Evolutionary conservation across 2,329 filamentous ascomycete genomes (phyloP).

Genomic region (Sporothrix curviconia): DNA sequence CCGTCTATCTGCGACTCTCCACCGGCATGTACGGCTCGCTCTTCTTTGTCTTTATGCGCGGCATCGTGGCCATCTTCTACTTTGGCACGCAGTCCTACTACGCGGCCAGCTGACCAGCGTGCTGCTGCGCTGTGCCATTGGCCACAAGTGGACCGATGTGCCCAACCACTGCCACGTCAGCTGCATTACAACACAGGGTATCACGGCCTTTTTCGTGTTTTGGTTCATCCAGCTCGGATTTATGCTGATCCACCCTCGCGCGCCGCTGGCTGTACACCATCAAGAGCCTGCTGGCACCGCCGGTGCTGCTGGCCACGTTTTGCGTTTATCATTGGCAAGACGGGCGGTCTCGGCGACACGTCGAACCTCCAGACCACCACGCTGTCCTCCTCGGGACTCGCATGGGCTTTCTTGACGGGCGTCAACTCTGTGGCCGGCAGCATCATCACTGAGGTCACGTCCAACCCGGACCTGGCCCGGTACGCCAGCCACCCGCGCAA

Average conservation of each 20-base stretch:
- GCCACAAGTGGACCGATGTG: conserved; percentile 15
- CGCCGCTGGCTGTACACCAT: conserved; percentile 12
- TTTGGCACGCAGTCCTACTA: conserved; percentile 18
- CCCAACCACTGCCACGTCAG: conserved; percentile 28
- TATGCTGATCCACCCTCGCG: conserved; percentile 26
- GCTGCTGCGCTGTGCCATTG: conserved; percentile 16
- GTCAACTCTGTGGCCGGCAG: conserved; percentile 28
- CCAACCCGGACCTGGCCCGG: conserved; percentile 12
- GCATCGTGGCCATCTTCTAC: conserved; percentile 19
- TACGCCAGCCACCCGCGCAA: conserved; percentile 26
- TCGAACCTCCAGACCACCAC: conserved; percentile 33
- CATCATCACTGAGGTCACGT: conserved; percentile 13
- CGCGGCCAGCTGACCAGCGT: conserved; percentile 16
- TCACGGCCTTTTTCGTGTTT: conserved; percentile 33
- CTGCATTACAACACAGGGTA: conserved; percentile 27
- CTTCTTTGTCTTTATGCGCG: conserved; percentile 16
- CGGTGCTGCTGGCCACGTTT: conserved; percentile 20
- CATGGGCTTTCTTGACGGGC: conserved; percentile 26
- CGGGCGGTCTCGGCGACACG: conserved; percentile 33
- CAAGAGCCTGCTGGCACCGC: conserved; percentile 10
- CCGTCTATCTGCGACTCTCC: conserved; percentile 10
- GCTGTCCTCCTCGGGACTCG: conserved; percentile 23
- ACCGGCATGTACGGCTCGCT: conserved; percentile 18
- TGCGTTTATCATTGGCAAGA: conserved; percentile 28
- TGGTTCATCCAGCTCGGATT: conserved; percentile 32